A percentile compares a stretch with the other conserved stretches of the same genome.
Conservation (phyloP, 768 basidiomycete genomes). For the Mycena amicta region DNA sequence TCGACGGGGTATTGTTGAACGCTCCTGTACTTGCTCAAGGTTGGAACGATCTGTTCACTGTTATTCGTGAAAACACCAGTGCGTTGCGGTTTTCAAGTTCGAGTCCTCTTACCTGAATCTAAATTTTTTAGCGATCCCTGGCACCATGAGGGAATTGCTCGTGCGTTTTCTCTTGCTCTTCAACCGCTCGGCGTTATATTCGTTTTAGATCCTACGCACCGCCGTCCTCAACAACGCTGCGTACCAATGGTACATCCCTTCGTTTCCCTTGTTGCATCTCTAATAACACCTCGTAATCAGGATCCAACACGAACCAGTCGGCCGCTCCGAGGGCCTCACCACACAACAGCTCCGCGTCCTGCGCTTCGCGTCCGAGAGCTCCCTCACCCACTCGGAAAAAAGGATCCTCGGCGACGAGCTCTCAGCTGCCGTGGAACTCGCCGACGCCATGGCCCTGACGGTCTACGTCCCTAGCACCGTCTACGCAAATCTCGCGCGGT, state of each 20-base stretch:
- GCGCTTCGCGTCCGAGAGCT: conserved; percentile 24
- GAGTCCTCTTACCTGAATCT: background rate
- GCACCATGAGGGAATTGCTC: conserved; percentile 39
- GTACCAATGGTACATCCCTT: conserved; percentile 29
- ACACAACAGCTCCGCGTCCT: conserved; percentile 30
- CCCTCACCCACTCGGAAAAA: conserved; percentile 15
- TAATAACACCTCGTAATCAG: conserved; percentile 11
- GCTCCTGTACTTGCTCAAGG: conserved; percentile 32
- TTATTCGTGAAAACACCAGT: conserved; percentile 32
- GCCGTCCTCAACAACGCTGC: conserved; percentile 32
- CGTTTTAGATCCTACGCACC: conserved; percentile 29
- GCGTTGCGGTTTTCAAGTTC: background rate
- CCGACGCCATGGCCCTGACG: conserved; percentile 31
- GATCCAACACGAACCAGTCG: conserved; percentile 36
- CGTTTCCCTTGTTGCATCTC: background rate
- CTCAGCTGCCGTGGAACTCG: conserved; percentile 29
- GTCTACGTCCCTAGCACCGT: conserved; percentile 28
- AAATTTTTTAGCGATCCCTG: conserved; percentile 23
- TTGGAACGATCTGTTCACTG: conserved; percentile 37
- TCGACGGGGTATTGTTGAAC: conserved; percentile 40
- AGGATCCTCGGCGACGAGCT: conserved; percentile 27
- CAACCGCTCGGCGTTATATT: background rate
- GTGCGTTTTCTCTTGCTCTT: conserved; percentile 29
- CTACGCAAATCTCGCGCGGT: conserved; percentile 25
- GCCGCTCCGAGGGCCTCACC: conserved; percentile 33